phyloP scores from a whole-genome alignment of 208 protist genomes.

The Novymonas esmeraldas region DNA sequence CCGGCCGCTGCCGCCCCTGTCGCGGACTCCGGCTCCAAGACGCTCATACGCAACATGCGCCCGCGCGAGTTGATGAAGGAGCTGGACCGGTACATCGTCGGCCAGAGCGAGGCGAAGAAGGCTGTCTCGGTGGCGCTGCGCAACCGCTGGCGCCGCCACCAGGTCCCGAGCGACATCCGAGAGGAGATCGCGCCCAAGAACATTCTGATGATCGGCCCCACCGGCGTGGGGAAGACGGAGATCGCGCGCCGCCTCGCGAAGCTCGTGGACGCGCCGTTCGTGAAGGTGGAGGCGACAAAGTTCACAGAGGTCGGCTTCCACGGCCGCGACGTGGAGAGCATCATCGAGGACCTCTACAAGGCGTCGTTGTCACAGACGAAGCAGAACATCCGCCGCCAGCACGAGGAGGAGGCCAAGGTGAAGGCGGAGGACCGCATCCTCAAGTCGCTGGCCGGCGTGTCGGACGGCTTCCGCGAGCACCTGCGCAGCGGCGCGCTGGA shows the following conservation, averaged over 20 bases:
- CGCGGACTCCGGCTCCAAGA: slow-evolving; percentile 29
- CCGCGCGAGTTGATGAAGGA: slow-evolving; percentile 94
- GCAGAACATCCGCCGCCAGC: slow-evolving; percentile 88
- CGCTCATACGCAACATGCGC: slow-evolving; percentile 87
- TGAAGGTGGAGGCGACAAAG: slow-evolving; percentile 99
- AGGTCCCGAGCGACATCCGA: slow-evolving; percentile 86
- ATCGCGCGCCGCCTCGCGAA: slow-evolving; percentile 97
- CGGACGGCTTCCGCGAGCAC: slow-evolving; percentile 94
- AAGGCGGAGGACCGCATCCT: slow-evolving; percentile 92
- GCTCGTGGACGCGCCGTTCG: slow-evolving; percentile 96
- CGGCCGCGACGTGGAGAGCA: slow-evolving; percentile 97
- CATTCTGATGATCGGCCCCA: slow-evolving; percentile 96
- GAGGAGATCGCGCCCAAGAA: slow-evolving; percentile 96
- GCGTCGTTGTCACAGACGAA: slow-evolving; percentile 92
- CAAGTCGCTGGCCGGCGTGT: slow-evolving; percentile 83
- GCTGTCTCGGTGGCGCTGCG: slow-evolving; percentile 96
- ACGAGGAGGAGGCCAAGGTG: slow-evolving; percentile 82
- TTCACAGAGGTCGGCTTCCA: slow-evolving; percentile 98
- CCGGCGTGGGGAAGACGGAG: slow-evolving; percentile 96
- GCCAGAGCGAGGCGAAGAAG: slow-evolving; percentile 97
- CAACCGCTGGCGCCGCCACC: slow-evolving; percentile 95
- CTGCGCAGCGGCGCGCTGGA: slow-evolving; percentile 93
- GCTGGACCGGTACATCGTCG: slow-evolving; percentile 97
- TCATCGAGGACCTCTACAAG: slow-evolving; percentile 97
- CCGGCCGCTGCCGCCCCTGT: slow-evolving; percentile 30